A percentile compares a stretch with the other conserved stretches of the same genome.
Evolutionary conservation across 2,329 filamentous ascomycete genomes (phyloP).

Genomic region (Tolypocladium ovalisporum): DNA sequence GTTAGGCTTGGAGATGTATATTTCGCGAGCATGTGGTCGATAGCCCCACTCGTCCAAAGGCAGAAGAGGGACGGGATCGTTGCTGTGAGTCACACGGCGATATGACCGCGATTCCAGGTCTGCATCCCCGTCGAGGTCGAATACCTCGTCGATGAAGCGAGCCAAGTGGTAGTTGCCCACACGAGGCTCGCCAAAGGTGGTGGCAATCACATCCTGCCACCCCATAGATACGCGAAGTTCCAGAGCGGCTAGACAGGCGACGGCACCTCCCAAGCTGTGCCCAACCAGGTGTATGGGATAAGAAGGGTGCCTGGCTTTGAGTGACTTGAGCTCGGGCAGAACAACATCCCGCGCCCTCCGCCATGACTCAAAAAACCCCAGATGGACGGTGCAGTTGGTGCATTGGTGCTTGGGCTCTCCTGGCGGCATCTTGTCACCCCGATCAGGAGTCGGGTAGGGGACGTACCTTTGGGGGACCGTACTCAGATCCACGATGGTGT

Average conservation of each 20-base stretch:
- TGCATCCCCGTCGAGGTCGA: constrained; percentile 27
- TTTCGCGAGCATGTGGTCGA: constrained; percentile 71
- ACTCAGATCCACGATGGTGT: constrained; percentile 82
- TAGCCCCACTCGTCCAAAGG: constrained; percentile 87
- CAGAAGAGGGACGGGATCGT: constrained; percentile 82
- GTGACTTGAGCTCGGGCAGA: constrained; percentile 51
- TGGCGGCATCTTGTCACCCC: constrained; percentile 22
- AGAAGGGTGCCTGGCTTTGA: constrained; percentile 51
- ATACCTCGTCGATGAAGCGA: constrained; percentile 42
- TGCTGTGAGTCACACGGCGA: constrained; percentile 71
- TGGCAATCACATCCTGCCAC: constrained; percentile 64
- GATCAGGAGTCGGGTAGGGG: constrained; percentile 60
- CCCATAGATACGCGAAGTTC: constrained; percentile 66
- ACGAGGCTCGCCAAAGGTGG: constrained; percentile 85
- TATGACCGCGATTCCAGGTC: constrained; percentile 35
- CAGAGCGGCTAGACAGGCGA: constrained; percentile 75
- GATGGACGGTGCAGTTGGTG: constrained; percentile 82
- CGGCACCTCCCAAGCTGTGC: constrained; percentile 85
- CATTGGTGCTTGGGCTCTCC: constrained; percentile 46
- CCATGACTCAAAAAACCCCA: constrained; percentile 84
- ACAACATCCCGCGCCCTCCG: constrained; percentile 59
- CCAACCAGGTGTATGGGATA: constrained; percentile 74
- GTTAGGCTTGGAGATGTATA: constrained; percentile 65
- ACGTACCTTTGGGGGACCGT: constrained; percentile 84
- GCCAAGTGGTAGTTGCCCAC: constrained; percentile 48